Evolutionary conservation across 805 yeast genomes (phyloP), one percentile per base, ranked within the genome.

Genomic region (Alloascoidea hylecoeti): DNA sequence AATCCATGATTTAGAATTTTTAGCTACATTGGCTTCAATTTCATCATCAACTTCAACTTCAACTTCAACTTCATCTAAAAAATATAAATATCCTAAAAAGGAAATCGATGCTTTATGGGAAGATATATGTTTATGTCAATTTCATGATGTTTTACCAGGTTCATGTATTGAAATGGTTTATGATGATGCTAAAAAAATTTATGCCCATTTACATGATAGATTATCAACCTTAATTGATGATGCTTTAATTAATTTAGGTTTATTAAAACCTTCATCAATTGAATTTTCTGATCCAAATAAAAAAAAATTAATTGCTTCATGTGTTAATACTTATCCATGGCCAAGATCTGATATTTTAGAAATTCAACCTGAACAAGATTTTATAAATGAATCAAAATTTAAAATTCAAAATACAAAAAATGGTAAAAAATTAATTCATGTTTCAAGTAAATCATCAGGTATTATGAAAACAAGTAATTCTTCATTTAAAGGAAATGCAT

Each of bases 101-200:
- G 70, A 76, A 42, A 66, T 89, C 34, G 75, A 77, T 44, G 66
- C 60, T 2, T 56, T 89, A 43, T 89, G 98, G 98, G 89, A 85
- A 54, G 76, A 83, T 55, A 74, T 89, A 15, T 73, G 86, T 43
- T 62, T 92, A 40, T 86, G 95, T 53, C 97, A 89, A 55, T 89
- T 89, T 63, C 98, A 89, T 56, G 98, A 89, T 61, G 96, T 89
- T n/a, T 66, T 92, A 38, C 98, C 98, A 2, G 98, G 98, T 2
- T 79, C 94, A 4, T 84, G 95, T 58, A 89, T 89, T 49, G 95
- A 85, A 44, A 74, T 84, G 75, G 96, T 92, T 12, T 89, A 92
- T 52, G 86, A 85, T 48, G 92, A 81, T 49, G 96, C 89, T 5
- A 72, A 76, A 51, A 88, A 89, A 19, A 76, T 83, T 72, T 67